Conservation (phyloP, 2,329 filamentous ascomycete species). For the Sarocladiaceae sp. region DNA sequence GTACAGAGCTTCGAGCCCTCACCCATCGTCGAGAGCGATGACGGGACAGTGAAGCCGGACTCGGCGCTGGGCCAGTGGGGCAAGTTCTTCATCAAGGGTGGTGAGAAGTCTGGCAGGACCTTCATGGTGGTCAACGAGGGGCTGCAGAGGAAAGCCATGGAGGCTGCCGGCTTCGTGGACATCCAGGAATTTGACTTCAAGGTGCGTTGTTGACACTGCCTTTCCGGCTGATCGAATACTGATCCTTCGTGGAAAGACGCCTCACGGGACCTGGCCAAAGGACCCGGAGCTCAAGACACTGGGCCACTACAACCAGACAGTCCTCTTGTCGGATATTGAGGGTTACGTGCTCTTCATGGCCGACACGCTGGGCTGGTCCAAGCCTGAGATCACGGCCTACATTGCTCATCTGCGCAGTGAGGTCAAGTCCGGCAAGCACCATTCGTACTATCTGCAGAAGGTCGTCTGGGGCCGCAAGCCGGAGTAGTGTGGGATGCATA, state of each 20-base stretch:
- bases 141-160: conserved; percentile 16
- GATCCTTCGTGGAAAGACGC: conserved; percentile 13
- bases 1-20: conserved; percentile 11
- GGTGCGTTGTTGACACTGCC: conserved; percentile 14
- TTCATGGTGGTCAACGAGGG: conserved; percentile 16
- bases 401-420: conserved; percentile 16
- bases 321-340: conserved; percentile 25
- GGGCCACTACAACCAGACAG: conserved; percentile 21
- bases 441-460: conserved; percentile 19
- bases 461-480: conserved; percentile 20
- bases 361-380: conserved; percentile 16
- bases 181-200: conserved; percentile 25
- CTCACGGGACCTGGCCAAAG: conserved; percentile 35
- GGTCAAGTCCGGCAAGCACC: conserved; percentile 11
- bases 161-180: conserved; percentile 29
- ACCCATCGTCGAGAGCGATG: conserved; percentile 10
- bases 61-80: conserved; percentile 11
- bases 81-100: conserved; percentile 19
- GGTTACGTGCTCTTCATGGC: conserved; percentile 21
- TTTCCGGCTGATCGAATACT: not conserved
- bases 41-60: conserved; percentile 10
- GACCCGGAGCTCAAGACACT: conserved; percentile 36
- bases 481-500: not conserved
- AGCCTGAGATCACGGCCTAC: conserved; percentile 19
- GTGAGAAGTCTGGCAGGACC: conserved; percentile 20